Evolutionary conservation across 345 rosid genomes (phyloP).

Genomic region (Melaleuca alternifolia): DNA sequence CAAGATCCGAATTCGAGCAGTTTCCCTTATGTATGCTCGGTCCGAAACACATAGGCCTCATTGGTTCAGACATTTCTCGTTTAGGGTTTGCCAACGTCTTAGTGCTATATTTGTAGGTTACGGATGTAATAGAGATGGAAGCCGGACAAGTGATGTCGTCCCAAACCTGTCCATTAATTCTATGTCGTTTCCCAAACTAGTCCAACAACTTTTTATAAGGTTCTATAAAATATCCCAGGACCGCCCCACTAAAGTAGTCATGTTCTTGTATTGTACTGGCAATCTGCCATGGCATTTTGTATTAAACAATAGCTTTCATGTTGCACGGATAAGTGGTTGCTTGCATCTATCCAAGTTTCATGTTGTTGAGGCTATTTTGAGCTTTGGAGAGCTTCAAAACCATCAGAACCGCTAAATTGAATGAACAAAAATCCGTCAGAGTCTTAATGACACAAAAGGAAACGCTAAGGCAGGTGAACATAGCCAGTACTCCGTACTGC

Average conservation of each 20-base stretch:
- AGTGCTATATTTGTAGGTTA: not conserved
- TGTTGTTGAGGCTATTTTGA: too few relatives aligned
- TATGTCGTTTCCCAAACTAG: not conserved
- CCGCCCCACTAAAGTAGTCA: not conserved
- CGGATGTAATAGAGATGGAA: not conserved
- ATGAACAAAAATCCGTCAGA: too few relatives aligned
- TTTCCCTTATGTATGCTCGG: not conserved
- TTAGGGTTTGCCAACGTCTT: not conserved
- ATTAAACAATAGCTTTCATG: not conserved
- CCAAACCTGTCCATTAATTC: not conserved
- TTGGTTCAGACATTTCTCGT: too few relatives aligned
- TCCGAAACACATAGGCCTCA: not conserved
- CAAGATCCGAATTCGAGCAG: not conserved
- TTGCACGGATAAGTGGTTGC: too few relatives aligned
- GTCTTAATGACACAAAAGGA: too few relatives aligned
- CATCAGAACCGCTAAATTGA: too few relatives aligned
- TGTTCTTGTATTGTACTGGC: not conserved
- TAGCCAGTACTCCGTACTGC: too few relatives aligned
- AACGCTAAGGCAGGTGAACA: too few relatives aligned
- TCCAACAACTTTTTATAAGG: not conserved
- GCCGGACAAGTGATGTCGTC: not conserved
- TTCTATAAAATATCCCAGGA: not conserved
- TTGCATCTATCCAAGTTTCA: too few relatives aligned
- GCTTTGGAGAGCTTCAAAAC: too few relatives aligned
- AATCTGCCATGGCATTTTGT: not conserved